A percentile compares a stretch with the other conserved stretches of the same genome.
These are phyloP conservation scores for Agrocybe pediades DNA, from an alignment of 768 basidiomycete species.

Conservation along the genomic window DNA sequence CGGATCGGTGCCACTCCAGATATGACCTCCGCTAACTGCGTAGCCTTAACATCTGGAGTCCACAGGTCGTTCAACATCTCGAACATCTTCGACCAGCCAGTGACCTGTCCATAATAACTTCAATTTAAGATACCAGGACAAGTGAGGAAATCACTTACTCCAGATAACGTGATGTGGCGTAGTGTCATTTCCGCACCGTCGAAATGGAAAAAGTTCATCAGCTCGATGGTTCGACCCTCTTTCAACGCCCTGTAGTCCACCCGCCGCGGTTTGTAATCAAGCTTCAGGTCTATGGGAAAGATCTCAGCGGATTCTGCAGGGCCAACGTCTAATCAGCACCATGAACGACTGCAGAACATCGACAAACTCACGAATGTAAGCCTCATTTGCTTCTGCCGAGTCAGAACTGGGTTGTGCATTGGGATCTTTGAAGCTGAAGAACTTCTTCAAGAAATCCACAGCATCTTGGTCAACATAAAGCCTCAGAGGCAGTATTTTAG, in stretches of 20 bases:
- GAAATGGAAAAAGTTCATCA: constrained; percentile 99
- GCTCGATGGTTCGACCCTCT: constrained; percentile 90
- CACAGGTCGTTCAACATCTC: constrained; percentile 95
- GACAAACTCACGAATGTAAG: constrained; percentile 33
- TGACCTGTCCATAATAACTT: constrained; percentile 55
- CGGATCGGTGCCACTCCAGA: constrained; percentile 96
- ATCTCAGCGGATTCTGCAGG: constrained; percentile 87
- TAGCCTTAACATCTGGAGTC: constrained; percentile 99
- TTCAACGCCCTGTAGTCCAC: constrained; percentile 92
- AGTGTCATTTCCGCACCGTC: constrained; percentile 98
- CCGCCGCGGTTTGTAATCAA: constrained; percentile 97
- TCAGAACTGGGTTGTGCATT: constrained; percentile 35
- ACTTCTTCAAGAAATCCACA: constrained; percentile 95
- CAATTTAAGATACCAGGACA: constrained; percentile 7
- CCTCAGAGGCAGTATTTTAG: constrained; percentile 86
- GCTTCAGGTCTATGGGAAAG: constrained; percentile 91
- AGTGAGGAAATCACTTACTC: constrained; percentile 52
- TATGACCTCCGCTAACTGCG: constrained; percentile 95
- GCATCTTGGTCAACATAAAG: constrained; percentile 98
- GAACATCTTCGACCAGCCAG: constrained; percentile 89
- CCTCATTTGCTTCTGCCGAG: constrained; percentile 45
- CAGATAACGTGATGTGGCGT: constrained; percentile 87
- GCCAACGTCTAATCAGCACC: neutral
- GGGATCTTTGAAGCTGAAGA: constrained; percentile 85
- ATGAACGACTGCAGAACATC: neutral